Evolutionary conservation across 306 rosid genomes (phyloP).

Genomic region (Arachis stenosperma): DNA sequence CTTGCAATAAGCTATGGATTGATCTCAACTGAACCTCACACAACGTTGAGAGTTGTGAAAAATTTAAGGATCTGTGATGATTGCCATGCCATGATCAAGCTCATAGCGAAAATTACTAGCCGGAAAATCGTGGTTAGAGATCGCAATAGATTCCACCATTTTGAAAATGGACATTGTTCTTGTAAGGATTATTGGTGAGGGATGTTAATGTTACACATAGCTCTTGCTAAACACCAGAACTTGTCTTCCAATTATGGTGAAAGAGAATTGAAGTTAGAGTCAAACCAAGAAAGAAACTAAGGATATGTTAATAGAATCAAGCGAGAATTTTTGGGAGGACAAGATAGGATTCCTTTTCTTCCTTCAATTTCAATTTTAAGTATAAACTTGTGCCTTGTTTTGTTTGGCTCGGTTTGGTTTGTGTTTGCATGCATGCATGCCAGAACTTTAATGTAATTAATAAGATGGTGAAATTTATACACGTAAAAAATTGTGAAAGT

Average conservation of each 20-base stretch:
- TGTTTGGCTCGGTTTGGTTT: neutral
- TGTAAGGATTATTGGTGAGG: constrained; percentile 54
- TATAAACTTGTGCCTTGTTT: too few species aligned
- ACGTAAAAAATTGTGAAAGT: neutral
- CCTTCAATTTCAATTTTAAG: too few species aligned
- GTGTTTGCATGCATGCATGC: neutral
- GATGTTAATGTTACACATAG: neutral
- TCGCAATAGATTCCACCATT: constrained; percentile 61
- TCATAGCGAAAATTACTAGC: constrained; percentile 42
- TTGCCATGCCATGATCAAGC: constrained; percentile 57
- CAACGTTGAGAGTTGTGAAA: constrained; percentile 49
- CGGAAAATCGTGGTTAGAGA: constrained; percentile 55
- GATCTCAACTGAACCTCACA: constrained; percentile 44
- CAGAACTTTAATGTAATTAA: neutral
- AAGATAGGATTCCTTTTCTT: too few species aligned
- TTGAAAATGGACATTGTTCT: constrained; percentile 56
- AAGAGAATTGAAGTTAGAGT: neutral
- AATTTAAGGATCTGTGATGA: constrained; percentile 52
- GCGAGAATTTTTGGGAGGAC: neutral
- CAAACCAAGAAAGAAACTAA: neutral
- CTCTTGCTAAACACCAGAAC: neutral
- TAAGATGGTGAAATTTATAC: neutral
- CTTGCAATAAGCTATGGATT: constrained; percentile 55
- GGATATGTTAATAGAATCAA: neutral
- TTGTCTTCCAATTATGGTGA: neutral